Conservation (phyloP, 176 grass and related monocot species). For the Hyparrhenia diplandra region DNA sequence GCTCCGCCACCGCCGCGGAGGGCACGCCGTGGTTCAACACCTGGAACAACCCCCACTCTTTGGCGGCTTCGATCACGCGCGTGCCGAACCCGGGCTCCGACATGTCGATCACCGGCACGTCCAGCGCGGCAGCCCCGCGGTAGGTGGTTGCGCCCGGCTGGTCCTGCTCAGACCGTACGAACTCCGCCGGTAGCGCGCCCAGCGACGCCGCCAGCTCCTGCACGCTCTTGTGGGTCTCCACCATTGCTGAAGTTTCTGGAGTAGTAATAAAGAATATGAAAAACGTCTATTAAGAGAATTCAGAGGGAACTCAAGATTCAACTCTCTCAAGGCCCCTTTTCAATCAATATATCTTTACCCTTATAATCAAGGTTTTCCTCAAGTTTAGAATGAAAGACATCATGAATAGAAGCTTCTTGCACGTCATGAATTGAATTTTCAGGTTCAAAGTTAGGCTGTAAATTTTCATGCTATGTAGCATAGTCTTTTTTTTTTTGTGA, state of each 20-base stretch:
- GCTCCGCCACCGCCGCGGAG: constrained; percentile 27
- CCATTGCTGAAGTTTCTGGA: background rate
- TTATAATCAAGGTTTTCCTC: no score
- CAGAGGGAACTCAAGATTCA: no score
- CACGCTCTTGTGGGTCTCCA: constrained; percentile 17
- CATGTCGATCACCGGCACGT: constrained; percentile 68
- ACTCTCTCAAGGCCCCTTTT: no score
- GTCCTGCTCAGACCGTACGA: constrained; percentile 55
- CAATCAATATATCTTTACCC: no score
- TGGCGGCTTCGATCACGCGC: constrained; percentile 31
- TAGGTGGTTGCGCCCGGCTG: constrained; percentile 50
- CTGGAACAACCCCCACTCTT: constrained; percentile 77
- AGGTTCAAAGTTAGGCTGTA: no score
- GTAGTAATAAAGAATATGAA: no score
- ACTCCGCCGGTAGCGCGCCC: constrained; percentile 41
- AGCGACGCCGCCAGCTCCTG: constrained; percentile 34
- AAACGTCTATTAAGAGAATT: no score
- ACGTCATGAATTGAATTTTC: no score
- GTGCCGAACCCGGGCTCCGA: background rate
- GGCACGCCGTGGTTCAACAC: constrained; percentile 74
- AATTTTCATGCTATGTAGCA: no score
- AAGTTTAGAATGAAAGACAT: no score
- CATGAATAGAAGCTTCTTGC: no score
- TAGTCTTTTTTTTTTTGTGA: no score
- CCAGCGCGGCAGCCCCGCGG: constrained; percentile 27